Percentiles rank a stretch among this genome's conserved stretches.
These are phyloP conservation scores for Elsinoe perseae DNA, from an alignment of 2,329 filamentous ascomycete genomes.

Conservation along the genomic window DNA sequence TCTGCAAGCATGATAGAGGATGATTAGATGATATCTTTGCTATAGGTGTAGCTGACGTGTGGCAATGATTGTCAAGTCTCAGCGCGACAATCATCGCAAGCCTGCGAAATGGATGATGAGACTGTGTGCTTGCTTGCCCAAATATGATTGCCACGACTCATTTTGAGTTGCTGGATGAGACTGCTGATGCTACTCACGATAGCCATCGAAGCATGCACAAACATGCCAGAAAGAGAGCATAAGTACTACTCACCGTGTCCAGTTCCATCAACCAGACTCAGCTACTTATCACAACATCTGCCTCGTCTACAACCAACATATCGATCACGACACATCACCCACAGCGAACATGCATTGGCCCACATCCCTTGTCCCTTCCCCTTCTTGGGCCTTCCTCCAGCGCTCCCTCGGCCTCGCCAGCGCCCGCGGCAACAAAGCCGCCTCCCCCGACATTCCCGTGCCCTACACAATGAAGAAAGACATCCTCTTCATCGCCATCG, in stretches of 20 bases:
- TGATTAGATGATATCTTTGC: too few species aligned
- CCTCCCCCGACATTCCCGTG: conserved; percentile 64
- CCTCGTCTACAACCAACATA: neutral
- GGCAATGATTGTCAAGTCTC: too few species aligned
- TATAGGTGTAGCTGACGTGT: too few species aligned
- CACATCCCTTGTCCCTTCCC: neutral
- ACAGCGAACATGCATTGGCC: conserved; percentile 4
- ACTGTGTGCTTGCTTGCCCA: neutral
- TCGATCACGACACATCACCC: neutral
- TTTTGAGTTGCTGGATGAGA: neutral
- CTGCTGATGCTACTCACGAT: neutral
- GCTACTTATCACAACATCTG: neutral
- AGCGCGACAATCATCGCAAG: neutral
- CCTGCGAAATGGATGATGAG: neutral
- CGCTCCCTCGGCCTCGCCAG: conserved; percentile 1
- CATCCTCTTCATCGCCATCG: conserved; percentile 69
- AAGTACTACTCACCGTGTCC: neutral
- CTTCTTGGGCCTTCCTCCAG: neutral
- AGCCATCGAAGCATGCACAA: neutral
- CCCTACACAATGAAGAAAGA: conserved; percentile 61
- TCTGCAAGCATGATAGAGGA: too few species aligned
- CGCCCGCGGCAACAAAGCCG: conserved; percentile 22
- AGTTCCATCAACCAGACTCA: neutral
- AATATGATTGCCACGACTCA: neutral
- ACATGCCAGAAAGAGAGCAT: neutral